Conservation (phyloP, 495 filamentous ascomycete genomes). For the Terfezia claveryi region DNA sequence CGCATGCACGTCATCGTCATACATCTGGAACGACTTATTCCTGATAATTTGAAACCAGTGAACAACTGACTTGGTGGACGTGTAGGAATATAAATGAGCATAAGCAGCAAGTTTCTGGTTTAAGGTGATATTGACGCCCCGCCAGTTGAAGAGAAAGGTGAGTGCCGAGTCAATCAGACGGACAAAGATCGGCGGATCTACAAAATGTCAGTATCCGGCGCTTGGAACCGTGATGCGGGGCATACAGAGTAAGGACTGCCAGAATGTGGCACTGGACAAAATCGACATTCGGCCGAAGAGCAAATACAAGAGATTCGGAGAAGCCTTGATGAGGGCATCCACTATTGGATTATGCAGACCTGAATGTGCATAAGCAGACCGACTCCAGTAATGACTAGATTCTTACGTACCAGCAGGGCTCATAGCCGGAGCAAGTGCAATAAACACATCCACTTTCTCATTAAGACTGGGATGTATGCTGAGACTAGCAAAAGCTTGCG, state of each 20-base stretch:
- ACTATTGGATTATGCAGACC: conserved; percentile 71
- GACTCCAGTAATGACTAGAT: neutral
- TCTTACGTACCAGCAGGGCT: conserved; percentile 39
- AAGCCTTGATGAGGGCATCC: conserved; percentile 79
- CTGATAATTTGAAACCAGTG: conserved; percentile 99
- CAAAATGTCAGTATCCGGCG: neutral
- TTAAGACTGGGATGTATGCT: conserved; percentile 84
- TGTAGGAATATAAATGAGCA: conserved; percentile 86
- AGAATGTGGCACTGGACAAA: conserved; percentile 83
- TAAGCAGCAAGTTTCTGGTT: conserved; percentile 94
- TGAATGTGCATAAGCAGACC: neutral
- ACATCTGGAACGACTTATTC: conserved; percentile 90
- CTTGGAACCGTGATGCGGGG: neutral
- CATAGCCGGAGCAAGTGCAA: conserved; percentile 95
- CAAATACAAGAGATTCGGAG: conserved; percentile 76
- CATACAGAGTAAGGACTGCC: conserved; percentile 58
- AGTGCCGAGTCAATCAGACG: conserved; percentile 69
- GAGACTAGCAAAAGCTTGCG: conserved; percentile 89
- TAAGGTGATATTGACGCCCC: conserved; percentile 57
- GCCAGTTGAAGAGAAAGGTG: conserved; percentile 72
- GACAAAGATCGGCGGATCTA: conserved; percentile 80
- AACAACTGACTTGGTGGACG: conserved; percentile 82
- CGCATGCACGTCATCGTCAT: conserved; percentile 57
- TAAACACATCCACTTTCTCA: conserved; percentile 84
- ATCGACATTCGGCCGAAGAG: conserved; percentile 91